Percentiles rank a stretch among this genome's conserved stretches.
phyloP scores from a whole-genome alignment of 2,329 filamentous ascomycete genomes.

The Gliomastix tumulicola region DNA sequence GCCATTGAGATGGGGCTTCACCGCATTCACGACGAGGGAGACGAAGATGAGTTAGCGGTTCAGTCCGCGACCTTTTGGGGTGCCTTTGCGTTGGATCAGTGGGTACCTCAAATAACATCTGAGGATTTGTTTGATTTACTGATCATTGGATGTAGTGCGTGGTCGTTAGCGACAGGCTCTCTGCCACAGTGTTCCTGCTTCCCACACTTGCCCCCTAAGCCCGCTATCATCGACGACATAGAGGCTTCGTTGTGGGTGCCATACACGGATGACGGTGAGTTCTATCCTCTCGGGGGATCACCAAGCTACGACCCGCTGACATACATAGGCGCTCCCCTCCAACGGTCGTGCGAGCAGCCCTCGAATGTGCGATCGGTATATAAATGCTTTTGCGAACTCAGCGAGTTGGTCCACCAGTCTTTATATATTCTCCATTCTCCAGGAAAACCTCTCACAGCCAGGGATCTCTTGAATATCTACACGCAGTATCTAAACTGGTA shows the following conservation, averaged over 20 bases:
- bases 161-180: slow-evolving; percentile 58
- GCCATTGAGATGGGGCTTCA: slow-evolving; percentile 68
- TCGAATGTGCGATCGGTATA: slow-evolving; percentile 63
- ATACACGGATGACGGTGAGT: slow-evolving; percentile 50
- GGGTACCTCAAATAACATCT: too few relatives aligned
- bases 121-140: too few relatives aligned
- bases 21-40: slow-evolving; percentile 36
- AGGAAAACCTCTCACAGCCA: slow-evolving; percentile 55
- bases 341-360: slow-evolving; percentile 51
- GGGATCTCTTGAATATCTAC: slow-evolving; percentile 57
- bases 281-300: too few relatives aligned
- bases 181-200: slow-evolving; percentile 53
- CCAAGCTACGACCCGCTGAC: too few relatives aligned
- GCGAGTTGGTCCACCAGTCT: slow-evolving; percentile 66
- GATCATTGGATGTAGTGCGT: slow-evolving; percentile 39
- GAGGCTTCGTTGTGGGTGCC: slow-evolving; percentile 54
- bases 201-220: slow-evolving; percentile 50
- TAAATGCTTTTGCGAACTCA: slow-evolving; percentile 64
- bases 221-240: slow-evolving; percentile 51
- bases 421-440: slow-evolving; percentile 68
- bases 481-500: slow-evolving; percentile 68
- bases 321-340: slow-evolving; percentile 45
- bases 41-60: slow-evolving; percentile 51
- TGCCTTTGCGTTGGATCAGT: slow-evolving; percentile 58
- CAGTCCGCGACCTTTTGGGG: slow-evolving; percentile 56